phyloP scores from a whole-genome alignment of 2,329 filamentous ascomycete genomes.

The Corniculantispora saksenae region DNA sequence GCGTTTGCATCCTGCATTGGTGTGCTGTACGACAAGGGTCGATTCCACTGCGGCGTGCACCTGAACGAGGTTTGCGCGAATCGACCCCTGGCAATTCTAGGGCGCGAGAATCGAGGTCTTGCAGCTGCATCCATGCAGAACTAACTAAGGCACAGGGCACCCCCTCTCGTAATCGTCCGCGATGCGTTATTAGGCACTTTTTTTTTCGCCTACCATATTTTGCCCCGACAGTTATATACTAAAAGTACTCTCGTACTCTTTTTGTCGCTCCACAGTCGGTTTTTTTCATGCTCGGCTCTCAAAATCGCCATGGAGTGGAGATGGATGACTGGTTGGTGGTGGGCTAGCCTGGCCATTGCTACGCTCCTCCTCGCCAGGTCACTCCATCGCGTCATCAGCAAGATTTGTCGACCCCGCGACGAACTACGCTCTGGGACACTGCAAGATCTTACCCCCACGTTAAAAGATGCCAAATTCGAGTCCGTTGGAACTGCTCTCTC shows the following conservation, averaged over 20 bases:
- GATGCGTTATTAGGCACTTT: too few species aligned
- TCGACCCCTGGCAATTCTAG: too few species aligned
- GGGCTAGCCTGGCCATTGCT: slow-evolving; percentile 1
- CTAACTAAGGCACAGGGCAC: too few species aligned
- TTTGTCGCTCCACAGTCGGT: neutral
- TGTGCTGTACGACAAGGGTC: too few species aligned
- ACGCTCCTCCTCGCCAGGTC: slow-evolving; percentile 3
- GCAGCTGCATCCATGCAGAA: too few species aligned
- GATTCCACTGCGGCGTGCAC: too few species aligned
- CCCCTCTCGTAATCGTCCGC: too few species aligned
- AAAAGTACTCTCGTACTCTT: neutral
- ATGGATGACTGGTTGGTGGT: neutral
- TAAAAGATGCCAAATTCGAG: slow-evolving; percentile 20
- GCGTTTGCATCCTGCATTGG: too few species aligned
- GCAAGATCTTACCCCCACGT: neutral
- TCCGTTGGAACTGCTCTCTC: neutral
- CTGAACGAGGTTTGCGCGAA: too few species aligned
- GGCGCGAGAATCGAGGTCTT: too few species aligned
- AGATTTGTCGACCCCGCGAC: neutral
- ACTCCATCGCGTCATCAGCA: neutral
- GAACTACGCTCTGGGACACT: slow-evolving; percentile 6
- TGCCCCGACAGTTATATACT: too few species aligned
- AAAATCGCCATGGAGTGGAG: neutral
- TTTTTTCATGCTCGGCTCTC: neutral
- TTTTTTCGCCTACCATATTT: too few species aligned